Evolutionary conservation across 2,329 filamentous ascomycete species (phyloP), one percentile per base, ranked within the genome.

Genomic region (Zasmidium cellare): DNA sequence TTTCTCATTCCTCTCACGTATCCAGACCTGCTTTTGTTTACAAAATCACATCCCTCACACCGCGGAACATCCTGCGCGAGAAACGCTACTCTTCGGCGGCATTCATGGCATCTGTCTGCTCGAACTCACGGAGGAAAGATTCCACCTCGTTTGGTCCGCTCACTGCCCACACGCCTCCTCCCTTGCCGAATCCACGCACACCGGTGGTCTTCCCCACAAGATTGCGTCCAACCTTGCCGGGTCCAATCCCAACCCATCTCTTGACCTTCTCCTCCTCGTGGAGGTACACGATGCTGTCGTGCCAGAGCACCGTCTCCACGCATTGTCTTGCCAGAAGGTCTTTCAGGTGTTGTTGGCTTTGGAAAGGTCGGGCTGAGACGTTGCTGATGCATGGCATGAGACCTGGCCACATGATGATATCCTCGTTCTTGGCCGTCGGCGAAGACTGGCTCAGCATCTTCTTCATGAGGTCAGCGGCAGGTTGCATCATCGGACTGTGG

Each of bases 151-250:
- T 83, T 9, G 92, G 91, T 71, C 92, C 88, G 9, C 87, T 92
- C 54, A 97, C 90, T 3, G 89, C 92, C 92, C 92, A 96, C 0
- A 97, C 92, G 1, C 93, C 93, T 50, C 92, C 92, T 1, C 92
- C 92, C 72, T 93, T 96, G 50, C 93, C 84, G 16, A 84, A 78
- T 55, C 94, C 90, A 68, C 88, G 84, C 85, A 94, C 92, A 9
- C 92, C 92, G 2, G 97, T 92, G 76, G 97, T 93, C 75, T 97
- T 97, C 12, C 92, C 92, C 1, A 97, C 92, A 7, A 97, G 80
- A 72, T 97, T 97, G 57, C 92, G 83, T 0, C 93, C 93, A 1
- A 97, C 93, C 73, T 96, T 96, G 3, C 93, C 93, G 0, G 93
- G 93, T 0, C 93, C 93, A 61, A 97, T 91, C 46, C 93, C 93